phyloP scores from a whole-genome alignment of 495 filamentous ascomycete genomes.

The Mycothermus thermophilus region DNA sequence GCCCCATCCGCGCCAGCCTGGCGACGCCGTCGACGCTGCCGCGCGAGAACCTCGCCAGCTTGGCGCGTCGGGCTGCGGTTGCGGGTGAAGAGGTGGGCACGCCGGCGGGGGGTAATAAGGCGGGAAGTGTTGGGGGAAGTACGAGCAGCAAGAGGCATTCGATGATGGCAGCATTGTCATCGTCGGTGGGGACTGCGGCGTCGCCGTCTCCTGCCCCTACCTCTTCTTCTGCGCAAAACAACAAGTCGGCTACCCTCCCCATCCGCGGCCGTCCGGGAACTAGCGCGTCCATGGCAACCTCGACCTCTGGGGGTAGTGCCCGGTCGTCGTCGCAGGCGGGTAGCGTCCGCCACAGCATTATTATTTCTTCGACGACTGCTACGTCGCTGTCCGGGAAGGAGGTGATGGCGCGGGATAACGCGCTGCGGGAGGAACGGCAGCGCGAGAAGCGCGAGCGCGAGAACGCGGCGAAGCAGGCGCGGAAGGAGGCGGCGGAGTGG shows the following conservation, averaged over 20 bases:
- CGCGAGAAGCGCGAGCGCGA: constrained; percentile 42
- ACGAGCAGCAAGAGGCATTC: constrained; percentile 15
- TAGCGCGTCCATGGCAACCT: background rate
- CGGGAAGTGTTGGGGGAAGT: too few species aligned
- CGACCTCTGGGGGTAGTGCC: constrained; percentile 6
- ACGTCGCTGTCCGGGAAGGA: too few species aligned
- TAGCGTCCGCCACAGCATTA: constrained; percentile 20
- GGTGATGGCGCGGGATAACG: constrained; percentile 44
- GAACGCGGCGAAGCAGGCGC: constrained; percentile 40
- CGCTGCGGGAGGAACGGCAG: constrained; percentile 35
- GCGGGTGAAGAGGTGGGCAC: too few species aligned
- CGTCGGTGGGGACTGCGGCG: too few species aligned
- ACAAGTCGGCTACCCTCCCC: background rate
- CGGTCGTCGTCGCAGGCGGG: constrained; percentile 25
- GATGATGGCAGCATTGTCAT: too few species aligned
- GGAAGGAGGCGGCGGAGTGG: constrained; percentile 51
- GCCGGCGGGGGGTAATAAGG: too few species aligned
- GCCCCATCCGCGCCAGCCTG: constrained; percentile 38
- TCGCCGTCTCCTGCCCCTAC: background rate
- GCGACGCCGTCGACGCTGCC: constrained; percentile 21
- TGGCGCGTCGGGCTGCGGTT: too few species aligned
- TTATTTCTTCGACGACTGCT: too few species aligned
- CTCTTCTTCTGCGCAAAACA: background rate
- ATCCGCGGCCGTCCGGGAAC: constrained; percentile 7
- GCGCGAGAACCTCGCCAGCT: constrained; percentile 44